phyloP scores from a whole-genome alignment of 1,139 yeast species.

The Yamadazyma oceani region DNA sequence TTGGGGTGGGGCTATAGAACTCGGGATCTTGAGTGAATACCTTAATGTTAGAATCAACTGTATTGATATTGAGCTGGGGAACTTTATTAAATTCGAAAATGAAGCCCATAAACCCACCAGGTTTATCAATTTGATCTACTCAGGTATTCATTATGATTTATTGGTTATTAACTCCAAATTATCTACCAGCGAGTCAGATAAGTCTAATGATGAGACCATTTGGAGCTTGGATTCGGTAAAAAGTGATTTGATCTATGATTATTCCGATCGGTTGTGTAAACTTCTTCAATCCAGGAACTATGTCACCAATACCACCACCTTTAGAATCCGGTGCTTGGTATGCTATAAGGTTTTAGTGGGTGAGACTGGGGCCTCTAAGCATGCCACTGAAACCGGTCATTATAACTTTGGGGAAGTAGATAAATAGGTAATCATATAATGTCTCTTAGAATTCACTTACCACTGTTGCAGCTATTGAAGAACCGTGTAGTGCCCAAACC shows the following conservation, averaged over 20 bases:
- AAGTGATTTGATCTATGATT: constrained; percentile 31
- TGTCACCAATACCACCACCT: constrained; percentile 66
- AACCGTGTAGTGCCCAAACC: no score
- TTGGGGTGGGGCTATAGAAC: constrained; percentile 89
- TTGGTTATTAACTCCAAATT: constrained; percentile 41
- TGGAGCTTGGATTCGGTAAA: constrained; percentile 28
- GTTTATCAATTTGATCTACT: constrained; percentile 59
- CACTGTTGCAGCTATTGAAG: no score
- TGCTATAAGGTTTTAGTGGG: constrained; percentile 60
- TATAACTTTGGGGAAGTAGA: constrained; percentile 57
- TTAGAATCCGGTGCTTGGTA: constrained; percentile 56
- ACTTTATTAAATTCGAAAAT: constrained; percentile 52
- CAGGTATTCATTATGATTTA: constrained; percentile 78
- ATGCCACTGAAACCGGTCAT: constrained; percentile 68
- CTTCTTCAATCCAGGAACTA: constrained; percentile 54
- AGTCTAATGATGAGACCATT: constrained; percentile 36
- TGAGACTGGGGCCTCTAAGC: constrained; percentile 65
- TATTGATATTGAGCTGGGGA: constrained; percentile 66
- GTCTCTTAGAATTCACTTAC: no score
- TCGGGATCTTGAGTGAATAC: constrained; percentile 60
- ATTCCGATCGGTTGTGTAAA: constrained; percentile 42
- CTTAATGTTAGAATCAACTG: constrained; percentile 58
- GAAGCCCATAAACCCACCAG: constrained; percentile 32
- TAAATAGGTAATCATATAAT: neutral
- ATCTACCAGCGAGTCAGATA: constrained; percentile 21